Conservation (phyloP, 106 monocot species). For the Amphibolis antarctica region DNA sequence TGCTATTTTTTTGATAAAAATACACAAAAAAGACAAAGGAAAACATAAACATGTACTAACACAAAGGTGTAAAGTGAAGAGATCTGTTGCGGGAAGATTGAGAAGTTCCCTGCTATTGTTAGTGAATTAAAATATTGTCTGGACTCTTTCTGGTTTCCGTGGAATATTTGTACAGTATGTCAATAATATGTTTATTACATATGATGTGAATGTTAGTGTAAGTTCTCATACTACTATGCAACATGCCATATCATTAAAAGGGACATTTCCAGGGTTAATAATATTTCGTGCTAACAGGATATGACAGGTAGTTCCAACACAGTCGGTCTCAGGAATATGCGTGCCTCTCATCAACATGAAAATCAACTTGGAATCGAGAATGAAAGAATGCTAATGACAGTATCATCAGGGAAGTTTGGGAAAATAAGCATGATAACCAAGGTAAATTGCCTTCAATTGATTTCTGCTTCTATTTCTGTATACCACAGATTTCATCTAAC, state of each 20-base stretch:
- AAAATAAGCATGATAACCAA: conserved; percentile 17
- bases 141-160: background rate
- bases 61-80: too few species aligned
- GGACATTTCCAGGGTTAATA: background rate
- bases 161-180: background rate
- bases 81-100: too few species aligned
- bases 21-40: too few species aligned
- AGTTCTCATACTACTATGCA: too few species aligned
- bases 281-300: conserved; percentile 36
- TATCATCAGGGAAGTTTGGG: conserved; percentile 24
- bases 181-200: background rate
- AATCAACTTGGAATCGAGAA: conserved; percentile 36
- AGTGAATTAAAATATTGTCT: background rate
- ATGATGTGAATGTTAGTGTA: background rate
- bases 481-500: background rate
- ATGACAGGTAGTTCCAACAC: conserved; percentile 14
- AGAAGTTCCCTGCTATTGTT: background rate
- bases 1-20: too few species aligned
- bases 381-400: conserved; percentile 57
- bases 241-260: background rate
- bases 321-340: conserved; percentile 11
- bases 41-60: too few species aligned
- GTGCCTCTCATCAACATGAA: conserved; percentile 10
- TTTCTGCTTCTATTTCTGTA: background rate
- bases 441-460: conserved; percentile 29